Conservation (phyloP, 2,329 filamentous ascomycete species). For the Zasmidium citrigriseum region DNA sequence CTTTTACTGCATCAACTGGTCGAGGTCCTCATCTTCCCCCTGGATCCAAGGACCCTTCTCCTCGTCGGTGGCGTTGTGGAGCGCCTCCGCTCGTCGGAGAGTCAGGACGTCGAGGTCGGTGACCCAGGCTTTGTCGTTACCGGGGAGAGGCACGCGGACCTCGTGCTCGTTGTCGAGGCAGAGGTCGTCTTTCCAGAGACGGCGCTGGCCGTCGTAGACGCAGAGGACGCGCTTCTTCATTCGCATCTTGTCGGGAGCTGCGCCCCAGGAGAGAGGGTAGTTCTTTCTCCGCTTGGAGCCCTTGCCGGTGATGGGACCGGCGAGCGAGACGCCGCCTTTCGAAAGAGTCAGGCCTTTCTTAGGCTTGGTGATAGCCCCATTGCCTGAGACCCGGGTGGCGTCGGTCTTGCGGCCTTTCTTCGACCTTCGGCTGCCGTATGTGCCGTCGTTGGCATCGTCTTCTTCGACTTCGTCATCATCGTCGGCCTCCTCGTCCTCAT, state of each 20-base stretch:
- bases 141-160: conserved; percentile 75
- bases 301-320: conserved; percentile 47
- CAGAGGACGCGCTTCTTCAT: conserved; percentile 97
- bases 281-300: conserved; percentile 90
- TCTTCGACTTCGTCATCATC: conserved; percentile 58
- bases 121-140: conserved; percentile 72
- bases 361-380: conserved; percentile 38
- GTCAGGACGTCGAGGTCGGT: conserved; percentile 93
- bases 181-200: conserved; percentile 95
- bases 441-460: conserved; percentile 54
- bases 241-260: conserved; percentile 88
- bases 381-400: conserved; percentile 41
- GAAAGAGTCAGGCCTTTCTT: conserved; percentile 76
- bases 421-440: conserved; percentile 52
- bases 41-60: conserved; percentile 81
- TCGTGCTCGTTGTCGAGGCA: conserved; percentile 96
- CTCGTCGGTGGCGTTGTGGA: conserved; percentile 76
- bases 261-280: conserved; percentile 93
- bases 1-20: conserved; percentile 54
- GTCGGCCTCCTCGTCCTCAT: conserved; percentile 58
- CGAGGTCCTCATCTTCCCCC: conserved; percentile 67
- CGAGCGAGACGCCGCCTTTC: conserved; percentile 67
- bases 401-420: conserved; percentile 50
- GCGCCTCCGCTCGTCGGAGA: conserved; percentile 80
- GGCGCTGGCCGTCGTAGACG: conserved; percentile 83